These are phyloP conservation scores for Yamadazyma mexicana DNA, from an alignment of 1,139 yeast genomes.

Conservation along the genomic window DNA sequence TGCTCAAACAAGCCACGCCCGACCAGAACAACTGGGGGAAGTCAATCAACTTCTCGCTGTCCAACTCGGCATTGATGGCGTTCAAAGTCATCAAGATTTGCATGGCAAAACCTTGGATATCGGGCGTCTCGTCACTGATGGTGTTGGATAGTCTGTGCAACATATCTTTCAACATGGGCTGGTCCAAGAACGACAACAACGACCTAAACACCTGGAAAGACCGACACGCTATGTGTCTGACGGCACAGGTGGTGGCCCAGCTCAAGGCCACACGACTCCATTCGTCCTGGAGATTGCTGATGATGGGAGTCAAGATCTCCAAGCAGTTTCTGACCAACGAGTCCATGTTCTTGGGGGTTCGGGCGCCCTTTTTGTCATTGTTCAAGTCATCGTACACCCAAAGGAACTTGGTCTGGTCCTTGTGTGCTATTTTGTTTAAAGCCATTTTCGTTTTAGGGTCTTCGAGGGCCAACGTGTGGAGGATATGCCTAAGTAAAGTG, in stretches of 20 bases:
- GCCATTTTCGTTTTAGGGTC: slow-evolving; percentile 55
- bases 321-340: slow-evolving; percentile 66
- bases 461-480: slow-evolving; percentile 62
- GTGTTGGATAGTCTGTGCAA: slow-evolving; percentile 90
- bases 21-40: slow-evolving; percentile 97
- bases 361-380: slow-evolving; percentile 75
- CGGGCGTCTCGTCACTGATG: slow-evolving; percentile 81
- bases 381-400: slow-evolving; percentile 91
- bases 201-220: slow-evolving; percentile 93
- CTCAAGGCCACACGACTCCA: slow-evolving; percentile 84
- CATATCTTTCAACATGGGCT: slow-evolving; percentile 90
- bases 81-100: slow-evolving; percentile 94
- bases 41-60: slow-evolving; percentile 73
- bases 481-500: slow-evolving; percentile 68
- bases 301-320: slow-evolving; percentile 50
- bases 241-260: slow-evolving; percentile 99
- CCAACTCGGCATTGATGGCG: slow-evolving; percentile 85
- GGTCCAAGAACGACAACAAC: slow-evolving; percentile 74
- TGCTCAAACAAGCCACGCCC: slow-evolving; percentile 85
- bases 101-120: slow-evolving; percentile 96
- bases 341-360: slow-evolving; percentile 89
- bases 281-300: slow-evolving; percentile 62
- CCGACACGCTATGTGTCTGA: slow-evolving; percentile 93
- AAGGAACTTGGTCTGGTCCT: slow-evolving; percentile 36
- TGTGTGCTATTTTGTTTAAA: slow-evolving; percentile 53